phyloP scores from a whole-genome alignment of 228 moss, liverwort and hornwort species.

The Sphagnum magellanicum region DNA sequence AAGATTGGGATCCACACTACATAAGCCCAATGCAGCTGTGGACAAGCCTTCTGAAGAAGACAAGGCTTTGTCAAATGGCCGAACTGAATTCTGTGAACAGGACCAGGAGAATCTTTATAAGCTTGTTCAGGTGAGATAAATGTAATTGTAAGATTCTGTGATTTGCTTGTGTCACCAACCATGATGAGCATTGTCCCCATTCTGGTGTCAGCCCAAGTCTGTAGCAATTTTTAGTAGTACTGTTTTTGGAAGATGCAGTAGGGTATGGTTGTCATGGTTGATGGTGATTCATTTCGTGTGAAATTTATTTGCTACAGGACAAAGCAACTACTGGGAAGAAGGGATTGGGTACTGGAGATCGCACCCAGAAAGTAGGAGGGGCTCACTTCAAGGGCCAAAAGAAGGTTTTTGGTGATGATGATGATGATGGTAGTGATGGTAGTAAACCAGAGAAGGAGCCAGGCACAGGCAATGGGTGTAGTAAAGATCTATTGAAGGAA shows the following conservation, averaged over 20 bases:
- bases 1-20: conserved; percentile 58
- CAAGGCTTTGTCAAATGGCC: conserved; percentile 33
- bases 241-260: too few relatives aligned
- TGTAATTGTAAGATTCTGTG: too few relatives aligned
- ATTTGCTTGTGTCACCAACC: too few relatives aligned
- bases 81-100: conserved; percentile 74
- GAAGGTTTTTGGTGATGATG: conserved; percentile 51
- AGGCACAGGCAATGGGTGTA: too few relatives aligned
- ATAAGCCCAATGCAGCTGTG: conserved; percentile 21
- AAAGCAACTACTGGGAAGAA: conserved; percentile 79
- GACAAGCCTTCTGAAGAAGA: conserved; percentile 18
- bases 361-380: conserved; percentile 51
- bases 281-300: too few relatives aligned
- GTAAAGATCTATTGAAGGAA: not conserved
- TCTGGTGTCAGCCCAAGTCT: too few relatives aligned
- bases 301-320: conserved; percentile 19
- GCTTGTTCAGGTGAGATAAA: conserved; percentile 47
- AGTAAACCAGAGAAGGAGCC: conserved; percentile 13
- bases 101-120: conserved; percentile 85
- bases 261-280: too few relatives aligned
- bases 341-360: conserved; percentile 67
- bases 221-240: too few relatives aligned
- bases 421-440: conserved; percentile 16
- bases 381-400: conserved; percentile 62
- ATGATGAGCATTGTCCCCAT: too few relatives aligned